Base-by-base conservation (phyloP, 2,329 filamentous ascomycete genomes). In the Grosmannia serpens region DNA sequence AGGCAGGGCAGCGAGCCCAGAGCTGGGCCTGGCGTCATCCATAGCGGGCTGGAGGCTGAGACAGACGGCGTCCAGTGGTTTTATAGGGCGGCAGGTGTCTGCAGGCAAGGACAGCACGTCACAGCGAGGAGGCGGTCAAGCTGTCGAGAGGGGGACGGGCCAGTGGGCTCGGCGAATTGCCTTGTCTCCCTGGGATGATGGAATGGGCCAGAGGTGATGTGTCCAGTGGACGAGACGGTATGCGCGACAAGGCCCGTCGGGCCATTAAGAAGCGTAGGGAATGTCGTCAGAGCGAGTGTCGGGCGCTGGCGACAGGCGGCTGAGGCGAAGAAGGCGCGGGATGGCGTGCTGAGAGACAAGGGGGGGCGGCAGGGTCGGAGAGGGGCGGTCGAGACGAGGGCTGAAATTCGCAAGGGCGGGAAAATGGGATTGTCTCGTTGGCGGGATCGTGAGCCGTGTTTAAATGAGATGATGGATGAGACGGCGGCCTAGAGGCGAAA, bases 291-390 rank as follows among this genome's bases (percentile, higher is more conserved):
- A 35, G 24, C 6, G 2, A 20, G 26, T 2, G 35, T 15, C 9
- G 29, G 55, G 47, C 31, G 20, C n/a, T 31, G 49, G 26, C 46
- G 27, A n/a, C 41, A 11, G n/a, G 24, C 15, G 22, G 50, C 31
- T 58, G 62, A 61, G 62, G 61, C 54, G 50, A 58, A 59, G 58
- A 27, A 17, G 15, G 56, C 35, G 56, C 26, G n/a, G 47, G 58
- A 63, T 63, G 62, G 62, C 62, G 62, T 63, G 62, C 62, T 63
- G 60, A 44, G 27, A 41, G 15, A 26, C 49, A 53, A 24, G 26
- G 33, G 51, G 52, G 52, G 27, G 50, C 27, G 22, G 49, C 24
- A 29, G 24, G 11, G 49, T 17, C 26, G 24, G 27, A n/a, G 22
- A 51, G 49, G 24, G 17, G 24, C 15, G 17, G 27, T 24, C 49